Conservation (phyloP, 2,329 filamentous ascomycete species). For the Stylonectria norvegica region DNA sequence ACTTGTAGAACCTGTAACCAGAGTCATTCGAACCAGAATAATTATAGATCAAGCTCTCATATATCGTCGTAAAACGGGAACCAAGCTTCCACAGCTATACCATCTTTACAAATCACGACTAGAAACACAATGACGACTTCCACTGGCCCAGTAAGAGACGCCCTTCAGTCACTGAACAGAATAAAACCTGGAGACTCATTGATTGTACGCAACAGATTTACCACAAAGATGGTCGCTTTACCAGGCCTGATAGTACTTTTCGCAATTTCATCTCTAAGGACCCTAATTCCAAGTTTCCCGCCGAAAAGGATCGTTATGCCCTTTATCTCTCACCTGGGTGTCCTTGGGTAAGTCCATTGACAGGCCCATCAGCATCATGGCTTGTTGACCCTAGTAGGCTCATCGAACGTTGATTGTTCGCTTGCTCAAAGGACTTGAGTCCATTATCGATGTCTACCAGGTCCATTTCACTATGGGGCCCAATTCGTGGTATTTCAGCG, state of each 20-base stretch:
- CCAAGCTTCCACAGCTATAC: no score
- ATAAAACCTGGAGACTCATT: no score
- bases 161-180: no score
- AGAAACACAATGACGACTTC: no score
- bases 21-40: no score
- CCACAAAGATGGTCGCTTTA: slow-evolving; percentile 48
- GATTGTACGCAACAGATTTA: no score
- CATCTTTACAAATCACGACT: no score
- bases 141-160: no score
- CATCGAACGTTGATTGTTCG: slow-evolving; percentile 72
- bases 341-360: slow-evolving; percentile 61
- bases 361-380: no score
- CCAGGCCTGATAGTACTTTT: slow-evolving; percentile 52
- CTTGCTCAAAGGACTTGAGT: slow-evolving; percentile 69
- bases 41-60: no score
- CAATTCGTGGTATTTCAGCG: slow-evolving; percentile 52
- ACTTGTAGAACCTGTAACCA: no score
- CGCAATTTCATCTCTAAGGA: slow-evolving; percentile 53
- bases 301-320: slow-evolving; percentile 58
- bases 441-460: slow-evolving; percentile 63
- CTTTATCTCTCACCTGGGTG: slow-evolving; percentile 60
- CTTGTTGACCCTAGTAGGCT: slow-evolving; percentile 41
- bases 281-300: slow-evolving; percentile 49
- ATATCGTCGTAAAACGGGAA: no score
- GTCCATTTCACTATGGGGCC: slow-evolving; percentile 64